Conservation (phyloP, 208 protist species). For the Leishmania lainsoni region DNA sequence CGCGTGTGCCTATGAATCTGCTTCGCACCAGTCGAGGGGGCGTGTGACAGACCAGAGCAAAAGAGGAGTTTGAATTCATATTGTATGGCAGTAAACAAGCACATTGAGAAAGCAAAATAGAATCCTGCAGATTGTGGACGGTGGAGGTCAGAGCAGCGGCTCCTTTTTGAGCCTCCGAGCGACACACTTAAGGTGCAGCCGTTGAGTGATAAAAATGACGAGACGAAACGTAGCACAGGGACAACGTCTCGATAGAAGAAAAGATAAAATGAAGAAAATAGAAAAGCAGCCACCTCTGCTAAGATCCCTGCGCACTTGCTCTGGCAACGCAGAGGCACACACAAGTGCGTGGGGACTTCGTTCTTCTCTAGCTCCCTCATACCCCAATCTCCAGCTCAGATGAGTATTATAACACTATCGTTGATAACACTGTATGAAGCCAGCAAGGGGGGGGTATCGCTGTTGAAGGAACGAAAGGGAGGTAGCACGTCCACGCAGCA, state of each 20-base stretch:
- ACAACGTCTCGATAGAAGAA: neutral
- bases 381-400: neutral
- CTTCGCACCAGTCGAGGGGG: neutral
- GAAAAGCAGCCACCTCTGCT: neutral
- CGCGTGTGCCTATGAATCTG: neutral
- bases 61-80: neutral
- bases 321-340: neutral
- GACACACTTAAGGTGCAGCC: neutral
- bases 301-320: neutral
- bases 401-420: neutral
- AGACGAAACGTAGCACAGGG: neutral
- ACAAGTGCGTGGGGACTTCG: neutral
- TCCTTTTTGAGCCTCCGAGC: neutral
- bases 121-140: neutral
- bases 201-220: neutral
- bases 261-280: neutral
- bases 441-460: neutral
- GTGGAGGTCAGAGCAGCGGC: too few species aligned
- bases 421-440: neutral
- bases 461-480: neutral
- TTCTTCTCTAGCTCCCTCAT: neutral
- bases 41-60: neutral
- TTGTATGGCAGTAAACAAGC: neutral
- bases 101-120: neutral
- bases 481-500: neutral